Evolutionary conservation across 1,139 yeast genomes (phyloP).

Genomic region (Taphrina betulina): DNA sequence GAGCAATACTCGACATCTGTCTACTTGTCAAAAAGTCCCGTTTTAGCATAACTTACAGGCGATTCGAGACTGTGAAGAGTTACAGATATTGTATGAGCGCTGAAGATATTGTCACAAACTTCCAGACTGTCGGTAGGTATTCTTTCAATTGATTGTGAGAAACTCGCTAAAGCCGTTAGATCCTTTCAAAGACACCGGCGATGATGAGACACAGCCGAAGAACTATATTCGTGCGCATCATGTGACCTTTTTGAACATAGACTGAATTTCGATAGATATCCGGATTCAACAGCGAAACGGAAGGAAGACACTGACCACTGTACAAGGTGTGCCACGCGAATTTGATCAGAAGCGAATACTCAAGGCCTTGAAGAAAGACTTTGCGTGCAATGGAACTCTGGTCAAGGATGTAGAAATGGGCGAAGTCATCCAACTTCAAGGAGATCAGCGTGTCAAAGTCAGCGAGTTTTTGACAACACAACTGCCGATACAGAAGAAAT

Average conservation of each 20-base stretch:
- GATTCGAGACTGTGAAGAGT: too few relatives aligned
- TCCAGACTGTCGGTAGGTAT: slow-evolving; percentile 81
- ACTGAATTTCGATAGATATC: slow-evolving; percentile 43
- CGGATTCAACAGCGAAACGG: slow-evolving; percentile 99
- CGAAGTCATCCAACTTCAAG: slow-evolving; percentile 95
- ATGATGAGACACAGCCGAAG: slow-evolving; percentile 94
- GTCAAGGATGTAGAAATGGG: slow-evolving; percentile 96
- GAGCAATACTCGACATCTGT: too few relatives aligned
- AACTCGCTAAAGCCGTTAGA: slow-evolving; percentile 48
- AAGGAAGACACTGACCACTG: slow-evolving; percentile 97
- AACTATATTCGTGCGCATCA: slow-evolving; percentile 76
- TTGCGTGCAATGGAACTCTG: slow-evolving; percentile 98
- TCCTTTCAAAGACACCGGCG: slow-evolving; percentile 99
- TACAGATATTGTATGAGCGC: slow-evolving; percentile 24
- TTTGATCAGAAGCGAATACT: slow-evolving; percentile 92
- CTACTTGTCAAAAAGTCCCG: too few relatives aligned
- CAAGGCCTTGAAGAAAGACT: slow-evolving; percentile 91
- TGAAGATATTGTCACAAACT: slow-evolving; percentile 49
- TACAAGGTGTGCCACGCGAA: slow-evolving; percentile 94
- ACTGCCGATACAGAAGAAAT: slow-evolving; percentile 89
- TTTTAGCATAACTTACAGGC: too few relatives aligned
- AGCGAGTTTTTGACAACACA: slow-evolving; percentile 87
- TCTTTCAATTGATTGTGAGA: neutral
- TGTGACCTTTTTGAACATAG: neutral
- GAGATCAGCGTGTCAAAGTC: slow-evolving; percentile 97